Evolutionary conservation across 2,329 filamentous ascomycete species (phyloP), one percentile per base, ranked within the genome.

Genomic region (Zalaria obscura): DNA sequence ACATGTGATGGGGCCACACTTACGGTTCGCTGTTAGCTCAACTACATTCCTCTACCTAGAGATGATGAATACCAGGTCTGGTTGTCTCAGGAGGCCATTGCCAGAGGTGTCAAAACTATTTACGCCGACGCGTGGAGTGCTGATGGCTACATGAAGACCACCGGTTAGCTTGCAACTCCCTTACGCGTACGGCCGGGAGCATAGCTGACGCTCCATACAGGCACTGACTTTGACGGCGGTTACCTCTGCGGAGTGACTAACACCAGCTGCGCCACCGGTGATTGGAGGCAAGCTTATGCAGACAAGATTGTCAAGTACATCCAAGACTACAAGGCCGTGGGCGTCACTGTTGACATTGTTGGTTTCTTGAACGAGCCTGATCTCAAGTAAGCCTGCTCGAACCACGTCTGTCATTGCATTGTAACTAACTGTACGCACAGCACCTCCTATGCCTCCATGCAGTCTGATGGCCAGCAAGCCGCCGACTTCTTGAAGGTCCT

Each of bases 141-240:
- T 0, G 68, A 67, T 0, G 66, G 65, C 0, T 71, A 63, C 49
- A 72, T 72, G 68, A 71, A 72, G 57, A 70, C 62, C 4, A 70
- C 69, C 42, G 39, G 45, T 45, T 18, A 42, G 36, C 27, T n/a
- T 32, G 29, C n/a, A 32, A 7, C 29, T 32, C n/a, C 29, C 29
- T 32, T 7, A 32, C 29, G 7, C 18, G 29, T 7, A 32, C 29
- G 29, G 29, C 18, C 18, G 29, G n/a, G 7, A 32, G 7, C 29
- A 32, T 32, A n/a, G n/a, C 29, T 32, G 29, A 32, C 7, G n/a
- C n/a, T 7, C 29, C 29, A 32, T n/a, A 32, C 29, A 32, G 29
- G 29, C 29, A 32, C 29, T n/a, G 29, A 32, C 37, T 55, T 52
- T 31, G 59, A 66, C 44, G 64, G 66, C 2, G 67, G 68, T 1